These are phyloP conservation scores for Fusarium udum DNA, from an alignment of 2,329 filamentous ascomycete genomes.

Conservation along the genomic window DNA sequence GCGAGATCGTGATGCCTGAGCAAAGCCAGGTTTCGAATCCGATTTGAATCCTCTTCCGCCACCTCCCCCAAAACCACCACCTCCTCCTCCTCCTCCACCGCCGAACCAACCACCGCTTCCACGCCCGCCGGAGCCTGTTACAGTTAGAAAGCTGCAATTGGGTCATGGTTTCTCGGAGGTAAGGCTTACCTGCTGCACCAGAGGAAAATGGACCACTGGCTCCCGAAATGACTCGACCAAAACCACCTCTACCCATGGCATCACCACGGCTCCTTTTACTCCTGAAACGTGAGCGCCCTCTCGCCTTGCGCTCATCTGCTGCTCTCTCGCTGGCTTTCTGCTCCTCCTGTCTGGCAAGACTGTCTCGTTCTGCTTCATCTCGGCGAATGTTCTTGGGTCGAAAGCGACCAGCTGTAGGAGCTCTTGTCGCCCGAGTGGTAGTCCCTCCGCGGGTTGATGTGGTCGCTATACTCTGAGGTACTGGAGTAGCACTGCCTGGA, in stretches of 20 bases:
- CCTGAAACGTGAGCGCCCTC: conserved; percentile 52
- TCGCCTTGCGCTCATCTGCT: conserved; percentile 51
- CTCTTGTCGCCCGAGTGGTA: conserved; percentile 49
- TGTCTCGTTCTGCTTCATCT: conserved; percentile 61
- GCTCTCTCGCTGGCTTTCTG: conserved; percentile 54
- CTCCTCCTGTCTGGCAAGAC: conserved; percentile 56
- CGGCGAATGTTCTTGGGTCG: conserved; percentile 59
- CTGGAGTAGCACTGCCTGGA: conserved; percentile 29
- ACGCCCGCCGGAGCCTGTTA: conserved; percentile 25
- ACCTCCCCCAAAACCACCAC: conserved; percentile 43
- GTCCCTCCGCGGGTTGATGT: conserved; percentile 47
- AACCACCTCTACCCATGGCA: conserved; percentile 55
- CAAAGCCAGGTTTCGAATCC: conserved; percentile 52
- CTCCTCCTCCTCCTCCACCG: conserved; percentile 32
- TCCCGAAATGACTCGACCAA: conserved; percentile 47
- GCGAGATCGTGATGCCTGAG: conserved; percentile 47
- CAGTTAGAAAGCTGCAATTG: conserved; percentile 6
- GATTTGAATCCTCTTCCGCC: conserved; percentile 45
- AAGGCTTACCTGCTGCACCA: conserved; percentile 42
- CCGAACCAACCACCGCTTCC: conserved; percentile 45
- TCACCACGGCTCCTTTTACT: conserved; percentile 56
- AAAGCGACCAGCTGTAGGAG: conserved; percentile 53
- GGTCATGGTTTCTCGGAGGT: not conserved
- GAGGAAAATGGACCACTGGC: conserved; percentile 54
- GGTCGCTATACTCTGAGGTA: conserved; percentile 33